Evolutionary conservation across 768 basidiomycete genomes (phyloP), one percentile per base, ranked within the genome.

Genomic region (Lactifluus rugatus): DNA sequence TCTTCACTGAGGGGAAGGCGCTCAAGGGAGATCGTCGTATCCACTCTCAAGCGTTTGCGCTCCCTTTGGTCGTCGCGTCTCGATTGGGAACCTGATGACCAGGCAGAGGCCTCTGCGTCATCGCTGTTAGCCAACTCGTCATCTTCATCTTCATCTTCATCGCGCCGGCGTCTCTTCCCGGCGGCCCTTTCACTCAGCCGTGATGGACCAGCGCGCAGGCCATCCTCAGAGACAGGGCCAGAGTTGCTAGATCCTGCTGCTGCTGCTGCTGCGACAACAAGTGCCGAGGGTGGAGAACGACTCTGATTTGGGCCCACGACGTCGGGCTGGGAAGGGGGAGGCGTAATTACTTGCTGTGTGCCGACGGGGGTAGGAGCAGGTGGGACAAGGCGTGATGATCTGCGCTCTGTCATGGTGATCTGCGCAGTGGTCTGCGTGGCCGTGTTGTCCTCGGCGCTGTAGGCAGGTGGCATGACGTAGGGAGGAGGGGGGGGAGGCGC

Each of bases 161-260:
- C 48, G n/a, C 52, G 47, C 34, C 37, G 54, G 8, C 58, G 52
- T 34, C 54, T 59, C 52, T 59, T 59, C 32, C 58, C 58, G 4
- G 47, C 52, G 10, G 34, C 58, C 41, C 34, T 58, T 13, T 48
- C 32, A 25, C 47, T 58, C 19, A 42, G n/a, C n/a, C 26, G 41
- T 19, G 47, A 31, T 47, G 37, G n/a, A 0, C 25, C 36, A 6
- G n/a, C 6, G 2, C 23, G 21, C 7, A 34, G 32, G n/a, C 19
- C 23, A 21, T 19, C 36, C 19, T 16, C 54, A 2, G 25, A n/a
- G 3, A 47, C 26, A 5, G 13, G 14, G 5, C 14, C 13, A 31
- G 42, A 8, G 9, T 5, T 17, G 25, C 19, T 23, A 3, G 11
- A 6, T 9, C 28, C 9, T 31, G 28, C 6, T 31, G 28, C 28